Conservation (phyloP, 331 rosid species). For the Phaseolus coccineus region DNA sequence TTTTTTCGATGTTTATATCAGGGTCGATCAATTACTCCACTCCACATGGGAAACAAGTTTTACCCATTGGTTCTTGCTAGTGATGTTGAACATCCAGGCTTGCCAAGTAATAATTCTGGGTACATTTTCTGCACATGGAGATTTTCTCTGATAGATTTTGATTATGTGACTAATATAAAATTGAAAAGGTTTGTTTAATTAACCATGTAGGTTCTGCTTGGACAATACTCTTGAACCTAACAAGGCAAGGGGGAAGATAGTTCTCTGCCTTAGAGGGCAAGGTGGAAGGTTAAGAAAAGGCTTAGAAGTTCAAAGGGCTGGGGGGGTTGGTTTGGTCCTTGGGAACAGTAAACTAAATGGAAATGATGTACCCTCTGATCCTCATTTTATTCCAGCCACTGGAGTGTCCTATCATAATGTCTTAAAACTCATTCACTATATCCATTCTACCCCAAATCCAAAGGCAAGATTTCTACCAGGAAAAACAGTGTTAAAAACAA, state of each 20-base stretch:
- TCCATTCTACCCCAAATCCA: conserved; percentile 59
- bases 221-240: conserved; percentile 66
- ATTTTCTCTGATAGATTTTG: background rate
- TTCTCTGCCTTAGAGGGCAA: conserved; percentile 77
- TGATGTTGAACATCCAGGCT: conserved; percentile 56
- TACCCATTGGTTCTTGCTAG: conserved; percentile 70
- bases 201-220: conserved; percentile 69
- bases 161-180: conserved; percentile 4
- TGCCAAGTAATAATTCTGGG: conserved; percentile 52
- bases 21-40: conserved; percentile 86
- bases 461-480: conserved; percentile 69
- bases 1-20: conserved; percentile 31
- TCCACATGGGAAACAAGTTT: conserved; percentile 50
- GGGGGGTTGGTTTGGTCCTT: conserved; percentile 79
- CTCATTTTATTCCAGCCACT: conserved; percentile 84
- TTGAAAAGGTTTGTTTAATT: background rate
- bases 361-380: conserved; percentile 61
- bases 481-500: conserved; percentile 62
- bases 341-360: conserved; percentile 61
- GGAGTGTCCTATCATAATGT: conserved; percentile 60
- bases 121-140: conserved; percentile 25
- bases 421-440: conserved; percentile 57
- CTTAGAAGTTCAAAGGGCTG: conserved; percentile 76
- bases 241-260: conserved; percentile 78
- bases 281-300: conserved; percentile 76